Evolutionary conservation across 257 asterid genomes (phyloP).

Genomic region (Przewalskia tangutica): DNA sequence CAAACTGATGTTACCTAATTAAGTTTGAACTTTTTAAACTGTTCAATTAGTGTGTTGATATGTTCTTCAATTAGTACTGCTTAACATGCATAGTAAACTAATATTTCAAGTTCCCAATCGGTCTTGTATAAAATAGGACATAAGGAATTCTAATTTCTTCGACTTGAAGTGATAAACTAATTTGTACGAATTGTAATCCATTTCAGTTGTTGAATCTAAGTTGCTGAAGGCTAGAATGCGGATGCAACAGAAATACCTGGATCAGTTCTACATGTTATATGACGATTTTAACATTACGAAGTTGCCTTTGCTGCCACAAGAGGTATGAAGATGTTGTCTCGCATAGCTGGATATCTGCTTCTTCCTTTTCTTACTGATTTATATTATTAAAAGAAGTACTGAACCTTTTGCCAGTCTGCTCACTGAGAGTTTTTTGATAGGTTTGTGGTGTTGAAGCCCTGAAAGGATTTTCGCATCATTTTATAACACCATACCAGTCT

Average conservation of each 20-base stretch:
- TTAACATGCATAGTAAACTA: not conserved
- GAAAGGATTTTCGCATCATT: constrained; percentile 47
- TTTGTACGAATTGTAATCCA: not conserved
- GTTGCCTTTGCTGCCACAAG: constrained; percentile 67
- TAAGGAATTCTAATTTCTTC: not conserved
- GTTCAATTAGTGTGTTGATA: not conserved
- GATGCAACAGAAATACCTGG: constrained; percentile 84
- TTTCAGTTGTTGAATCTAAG: constrained; percentile 57
- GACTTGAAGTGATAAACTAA: not conserved
- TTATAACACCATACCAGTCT: constrained; percentile 50
- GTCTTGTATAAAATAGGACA: not conserved
- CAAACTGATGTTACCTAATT: not conserved
- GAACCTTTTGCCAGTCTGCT: not conserved
- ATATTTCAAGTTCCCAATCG: not conserved
- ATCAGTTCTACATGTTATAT: constrained; percentile 79
- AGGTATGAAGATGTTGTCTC: too few species aligned
- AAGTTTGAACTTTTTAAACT: not conserved
- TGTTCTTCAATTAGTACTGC: not conserved
- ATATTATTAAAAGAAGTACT: not conserved
- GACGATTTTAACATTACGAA: constrained; percentile 85
- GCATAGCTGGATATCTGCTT: not conserved
- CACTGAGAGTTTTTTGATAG: constrained; percentile 6
- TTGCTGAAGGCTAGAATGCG: constrained; percentile 18
- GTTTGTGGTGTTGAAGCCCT: constrained; percentile 73
- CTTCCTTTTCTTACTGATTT: not conserved